Percentiles rank a stretch among this genome's conserved stretches.
Conservation (phyloP, 495 filamentous ascomycete genomes). For the Penicillium riverlandense region DNA sequence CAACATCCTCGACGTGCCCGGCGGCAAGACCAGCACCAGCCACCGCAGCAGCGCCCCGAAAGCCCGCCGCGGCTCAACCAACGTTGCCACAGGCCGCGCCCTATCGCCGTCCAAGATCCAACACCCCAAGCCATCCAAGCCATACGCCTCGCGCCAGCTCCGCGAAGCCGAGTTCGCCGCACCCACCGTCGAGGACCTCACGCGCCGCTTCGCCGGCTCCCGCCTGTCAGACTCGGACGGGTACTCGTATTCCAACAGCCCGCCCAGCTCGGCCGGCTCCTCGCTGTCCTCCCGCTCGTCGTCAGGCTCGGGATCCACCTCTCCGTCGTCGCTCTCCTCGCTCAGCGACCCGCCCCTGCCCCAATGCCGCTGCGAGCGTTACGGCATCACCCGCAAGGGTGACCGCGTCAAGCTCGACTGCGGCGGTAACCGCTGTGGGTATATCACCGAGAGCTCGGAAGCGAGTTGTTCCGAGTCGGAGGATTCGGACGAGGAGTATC, state of each 20-base stretch:
- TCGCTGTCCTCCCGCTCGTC: conserved; percentile 64
- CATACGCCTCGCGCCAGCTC: conserved; percentile 77
- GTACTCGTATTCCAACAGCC: conserved; percentile 53
- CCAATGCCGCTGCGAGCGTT: conserved; percentile 83
- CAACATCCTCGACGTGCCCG: conserved; percentile 67
- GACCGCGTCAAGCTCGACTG: conserved; percentile 92
- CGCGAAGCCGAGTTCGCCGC: conserved; percentile 64
- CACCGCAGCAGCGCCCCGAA: conserved; percentile 14
- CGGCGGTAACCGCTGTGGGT: conserved; percentile 77
- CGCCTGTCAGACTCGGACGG: conserved; percentile 70
- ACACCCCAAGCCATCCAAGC: conserved; percentile 81
- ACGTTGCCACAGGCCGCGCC: conserved; percentile 79
- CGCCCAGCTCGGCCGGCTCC: conserved; percentile 68
- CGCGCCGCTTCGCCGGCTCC: conserved; percentile 62
- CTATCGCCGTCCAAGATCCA: conserved; percentile 84
- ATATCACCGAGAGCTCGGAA: conserved; percentile 52
- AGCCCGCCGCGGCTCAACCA: conserved; percentile 33
- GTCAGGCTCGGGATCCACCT: conserved; percentile 50
- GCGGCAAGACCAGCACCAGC: conserved; percentile 22
- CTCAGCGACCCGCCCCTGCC: conserved; percentile 64
- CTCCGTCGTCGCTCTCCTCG: conserved; percentile 63
- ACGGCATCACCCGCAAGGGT: conserved; percentile 89
- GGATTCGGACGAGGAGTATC: conserved; percentile 57
- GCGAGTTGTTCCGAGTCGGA: conserved; percentile 43
- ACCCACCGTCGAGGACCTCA: conserved; percentile 64